Percentiles rank a stretch among this genome's conserved stretches.
Evolutionary conservation across 805 yeast genomes (phyloP).

Genomic region (Ogataea pilisensis): DNA sequence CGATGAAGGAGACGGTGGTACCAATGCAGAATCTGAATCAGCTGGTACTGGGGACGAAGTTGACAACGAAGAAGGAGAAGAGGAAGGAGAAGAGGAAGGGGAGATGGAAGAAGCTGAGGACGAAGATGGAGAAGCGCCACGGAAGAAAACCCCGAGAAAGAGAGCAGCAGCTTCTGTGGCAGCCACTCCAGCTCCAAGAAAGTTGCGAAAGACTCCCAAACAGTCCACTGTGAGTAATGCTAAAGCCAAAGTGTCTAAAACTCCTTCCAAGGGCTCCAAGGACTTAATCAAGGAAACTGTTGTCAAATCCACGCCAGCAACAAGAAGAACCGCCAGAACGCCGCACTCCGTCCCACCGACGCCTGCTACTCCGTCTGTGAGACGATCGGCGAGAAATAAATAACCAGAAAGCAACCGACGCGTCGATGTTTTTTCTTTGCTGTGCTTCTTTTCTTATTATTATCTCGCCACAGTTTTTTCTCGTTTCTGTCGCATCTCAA

Average conservation of each 20-base stretch:
- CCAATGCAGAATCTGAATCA: slow-evolving; percentile 2
- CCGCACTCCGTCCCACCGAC: slow-evolving; percentile 16
- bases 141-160: slow-evolving; percentile 12
- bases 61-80: slow-evolving; percentile 3
- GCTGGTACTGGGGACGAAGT: slow-evolving; percentile 1
- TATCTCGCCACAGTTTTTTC: not conserved
- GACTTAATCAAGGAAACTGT: slow-evolving; percentile 14
- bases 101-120: not conserved
- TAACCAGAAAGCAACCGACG: too few relatives aligned
- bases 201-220: slow-evolving; percentile 15
- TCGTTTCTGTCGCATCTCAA: too few relatives aligned
- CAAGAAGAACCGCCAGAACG: not conserved
- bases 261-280: slow-evolving; percentile 9
- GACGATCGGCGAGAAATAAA: slow-evolving; percentile 20
- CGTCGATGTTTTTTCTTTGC: too few relatives aligned
- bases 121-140: slow-evolving; percentile 4
- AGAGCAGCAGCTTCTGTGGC: slow-evolving; percentile 1
- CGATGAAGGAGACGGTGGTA: slow-evolving; percentile 6
- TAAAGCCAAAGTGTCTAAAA: not conserved
- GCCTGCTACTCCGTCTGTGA: slow-evolving; percentile 19
- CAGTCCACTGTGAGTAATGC: not conserved
- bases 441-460: too few relatives aligned
- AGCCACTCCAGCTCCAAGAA: slow-evolving; percentile 15
- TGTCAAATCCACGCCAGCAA: not conserved
- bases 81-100: slow-evolving; percentile 1